A percentile compares a stretch with the other conserved stretches of the same genome.
Conservation (phyloP, 2,329 filamentous ascomycete genomes). For the Diaporthe capsici region DNA sequence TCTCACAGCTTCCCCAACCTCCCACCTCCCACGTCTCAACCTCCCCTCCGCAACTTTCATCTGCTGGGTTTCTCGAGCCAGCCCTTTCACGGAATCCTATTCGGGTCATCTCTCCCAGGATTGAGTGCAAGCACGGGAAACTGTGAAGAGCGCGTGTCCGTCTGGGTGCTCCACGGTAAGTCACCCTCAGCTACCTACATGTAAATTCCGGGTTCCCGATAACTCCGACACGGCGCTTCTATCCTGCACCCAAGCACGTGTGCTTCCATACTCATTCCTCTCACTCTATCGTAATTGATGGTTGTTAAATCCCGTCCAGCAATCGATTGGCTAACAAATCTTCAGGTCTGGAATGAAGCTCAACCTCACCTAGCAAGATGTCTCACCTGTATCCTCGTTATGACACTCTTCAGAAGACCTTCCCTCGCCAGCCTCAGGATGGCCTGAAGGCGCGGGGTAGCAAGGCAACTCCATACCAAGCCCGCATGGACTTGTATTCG, state of each 20-base stretch:
- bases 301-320: neutral
- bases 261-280: neutral
- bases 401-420: conserved; percentile 66
- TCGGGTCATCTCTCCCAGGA: neutral
- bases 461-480: conserved; percentile 63
- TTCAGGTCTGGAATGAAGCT: conserved; percentile 15
- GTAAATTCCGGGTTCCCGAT: conserved; percentile 10
- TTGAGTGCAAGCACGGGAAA: neutral
- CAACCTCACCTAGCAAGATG: conserved; percentile 56
- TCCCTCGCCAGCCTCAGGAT: conserved; percentile 59
- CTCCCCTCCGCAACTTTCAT: neutral
- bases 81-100: neutral
- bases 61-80: conserved; percentile 1
- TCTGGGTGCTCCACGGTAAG: conserved; percentile 1
- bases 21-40: neutral
- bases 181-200: neutral
- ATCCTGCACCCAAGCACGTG: neutral
- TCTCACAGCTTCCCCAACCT: conserved; percentile 13
- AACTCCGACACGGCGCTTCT: neutral
- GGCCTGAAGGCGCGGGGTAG: conserved; percentile 50
- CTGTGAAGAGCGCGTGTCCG: neutral
- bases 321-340: neutral
- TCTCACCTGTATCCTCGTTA: conserved; percentile 68
- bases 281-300: neutral
- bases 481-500: conserved; percentile 77